phyloP scores from a whole-genome alignment of 495 filamentous ascomycete genomes.

The Penicillium pulvis region DNA sequence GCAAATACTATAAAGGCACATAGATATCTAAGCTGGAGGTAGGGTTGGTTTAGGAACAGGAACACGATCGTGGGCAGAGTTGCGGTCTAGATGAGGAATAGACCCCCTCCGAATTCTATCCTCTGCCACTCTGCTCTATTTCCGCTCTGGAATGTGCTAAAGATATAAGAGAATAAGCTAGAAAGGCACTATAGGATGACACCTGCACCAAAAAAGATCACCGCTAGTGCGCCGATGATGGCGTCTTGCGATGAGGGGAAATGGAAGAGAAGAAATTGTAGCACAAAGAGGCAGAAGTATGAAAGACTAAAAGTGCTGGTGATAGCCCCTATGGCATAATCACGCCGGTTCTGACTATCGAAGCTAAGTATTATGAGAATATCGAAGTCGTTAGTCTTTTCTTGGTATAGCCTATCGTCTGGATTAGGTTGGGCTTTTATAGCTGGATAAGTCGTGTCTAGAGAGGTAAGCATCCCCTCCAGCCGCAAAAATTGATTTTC shows the following conservation, averaged over 20 bases:
- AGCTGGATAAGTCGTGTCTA: no score
- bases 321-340: conserved; percentile 7
- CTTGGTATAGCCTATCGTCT: not conserved
- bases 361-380: not conserved
- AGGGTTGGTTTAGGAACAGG: conserved; percentile 1
- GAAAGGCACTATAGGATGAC: conserved; percentile 4
- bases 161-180: no score
- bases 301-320: conserved; percentile 15
- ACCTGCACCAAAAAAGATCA: conserved; percentile 11
- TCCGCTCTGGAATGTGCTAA: not conserved
- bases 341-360: conserved; percentile 10
- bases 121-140: conserved; percentile 1
- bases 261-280: conserved; percentile 18
- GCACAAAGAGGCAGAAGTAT: conserved; percentile 16
- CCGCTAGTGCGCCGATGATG: conserved; percentile 13
- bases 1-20: conserved; percentile 1
- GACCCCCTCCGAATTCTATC: conserved; percentile 1
- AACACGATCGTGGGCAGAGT: conserved; percentile 2
- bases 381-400: not conserved
- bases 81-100: conserved; percentile 9
- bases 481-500: no score
- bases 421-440: not conserved
- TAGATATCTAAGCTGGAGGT: conserved; percentile 2
- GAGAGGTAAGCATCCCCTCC: no score
- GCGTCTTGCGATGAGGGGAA: conserved; percentile 8